phyloP scores from a whole-genome alignment of 2,329 filamentous ascomycete species.

The Fusarium sacchari region DNA sequence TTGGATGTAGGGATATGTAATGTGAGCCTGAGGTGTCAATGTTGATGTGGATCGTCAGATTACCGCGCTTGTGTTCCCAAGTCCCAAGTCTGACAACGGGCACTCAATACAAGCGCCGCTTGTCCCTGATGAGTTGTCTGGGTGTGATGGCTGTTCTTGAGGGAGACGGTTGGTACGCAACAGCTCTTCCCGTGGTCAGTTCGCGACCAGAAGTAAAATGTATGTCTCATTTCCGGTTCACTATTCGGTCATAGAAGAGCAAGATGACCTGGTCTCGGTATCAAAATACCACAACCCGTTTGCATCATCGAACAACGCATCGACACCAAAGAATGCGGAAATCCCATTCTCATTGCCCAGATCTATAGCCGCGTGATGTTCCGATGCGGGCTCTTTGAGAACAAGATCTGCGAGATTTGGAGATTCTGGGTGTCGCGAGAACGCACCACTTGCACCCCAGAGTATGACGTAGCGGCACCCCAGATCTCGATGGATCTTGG shows the following conservation, averaged over 20 bases:
- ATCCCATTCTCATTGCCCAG: not conserved
- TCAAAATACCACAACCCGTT: not conserved
- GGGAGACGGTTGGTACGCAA: not conserved
- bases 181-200: not conserved
- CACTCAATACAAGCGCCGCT: conserved; percentile 12
- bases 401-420: conserved; percentile 15
- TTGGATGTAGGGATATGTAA: not conserved
- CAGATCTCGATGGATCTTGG: conserved; percentile 36
- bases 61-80: not conserved
- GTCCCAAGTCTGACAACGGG: conserved; percentile 7
- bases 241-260: conserved; percentile 8
- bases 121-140: not conserved
- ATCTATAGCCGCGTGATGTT: conserved; percentile 18
- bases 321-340: not conserved
- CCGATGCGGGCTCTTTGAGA: not conserved
- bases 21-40: conserved; percentile 7
- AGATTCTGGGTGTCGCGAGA: conserved; percentile 26
- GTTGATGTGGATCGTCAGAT: not conserved
- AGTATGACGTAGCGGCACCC: conserved; percentile 39
- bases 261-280: conserved; percentile 3
- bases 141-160: not conserved
- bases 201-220: not conserved
- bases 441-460: conserved; percentile 25
- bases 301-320: conserved; percentile 13
- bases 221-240: conserved; percentile 1